Conservation (phyloP, 2,329 filamentous ascomycete species). For the Stagonosporopsis rhizophila region DNA sequence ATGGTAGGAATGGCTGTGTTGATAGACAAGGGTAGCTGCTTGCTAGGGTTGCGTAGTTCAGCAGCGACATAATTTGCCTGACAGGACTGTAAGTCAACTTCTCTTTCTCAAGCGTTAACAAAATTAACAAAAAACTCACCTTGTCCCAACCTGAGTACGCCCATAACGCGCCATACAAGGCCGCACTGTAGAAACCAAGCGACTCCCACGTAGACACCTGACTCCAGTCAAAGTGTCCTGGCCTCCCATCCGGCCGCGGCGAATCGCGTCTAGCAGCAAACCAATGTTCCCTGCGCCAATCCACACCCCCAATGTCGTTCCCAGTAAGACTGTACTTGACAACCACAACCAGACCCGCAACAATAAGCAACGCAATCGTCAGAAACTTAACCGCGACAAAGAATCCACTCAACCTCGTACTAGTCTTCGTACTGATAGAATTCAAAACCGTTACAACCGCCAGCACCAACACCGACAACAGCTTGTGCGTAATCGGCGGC, state of each 20-base stretch:
- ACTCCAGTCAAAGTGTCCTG: slow-evolving; percentile 41
- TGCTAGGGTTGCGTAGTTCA: slow-evolving; percentile 42
- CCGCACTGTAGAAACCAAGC: slow-evolving; percentile 66
- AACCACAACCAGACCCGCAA: slow-evolving; percentile 45
- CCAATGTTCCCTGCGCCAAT: slow-evolving; percentile 46
- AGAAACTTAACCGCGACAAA: slow-evolving; percentile 49
- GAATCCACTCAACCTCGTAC: slow-evolving; percentile 48
- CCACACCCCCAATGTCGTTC: slow-evolving; percentile 42
- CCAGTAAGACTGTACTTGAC: slow-evolving; percentile 33
- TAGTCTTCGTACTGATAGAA: slow-evolving; percentile 54
- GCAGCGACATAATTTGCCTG: slow-evolving; percentile 50
- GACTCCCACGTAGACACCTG: slow-evolving; percentile 62
- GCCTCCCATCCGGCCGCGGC: slow-evolving; percentile 35
- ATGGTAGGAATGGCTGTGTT: slow-evolving; percentile 69
- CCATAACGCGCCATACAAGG: slow-evolving; percentile 55
- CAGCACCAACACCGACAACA: slow-evolving; percentile 48
- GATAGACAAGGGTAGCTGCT: slow-evolving; percentile 65
- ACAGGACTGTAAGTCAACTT: neutral
- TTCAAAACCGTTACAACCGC: slow-evolving; percentile 51
- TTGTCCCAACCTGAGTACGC: slow-evolving; percentile 51
- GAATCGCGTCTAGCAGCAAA: slow-evolving; percentile 39
- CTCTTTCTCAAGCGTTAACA: slow-evolving; percentile 16
- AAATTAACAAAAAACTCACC: slow-evolving; percentile 25
- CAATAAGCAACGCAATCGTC: slow-evolving; percentile 44
- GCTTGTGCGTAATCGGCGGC: slow-evolving; percentile 53